A percentile compares a stretch with the other conserved stretches of the same genome.
phyloP scores from a whole-genome alignment of 352 stramenopile species.

The Blastocystis sp. region DNA sequence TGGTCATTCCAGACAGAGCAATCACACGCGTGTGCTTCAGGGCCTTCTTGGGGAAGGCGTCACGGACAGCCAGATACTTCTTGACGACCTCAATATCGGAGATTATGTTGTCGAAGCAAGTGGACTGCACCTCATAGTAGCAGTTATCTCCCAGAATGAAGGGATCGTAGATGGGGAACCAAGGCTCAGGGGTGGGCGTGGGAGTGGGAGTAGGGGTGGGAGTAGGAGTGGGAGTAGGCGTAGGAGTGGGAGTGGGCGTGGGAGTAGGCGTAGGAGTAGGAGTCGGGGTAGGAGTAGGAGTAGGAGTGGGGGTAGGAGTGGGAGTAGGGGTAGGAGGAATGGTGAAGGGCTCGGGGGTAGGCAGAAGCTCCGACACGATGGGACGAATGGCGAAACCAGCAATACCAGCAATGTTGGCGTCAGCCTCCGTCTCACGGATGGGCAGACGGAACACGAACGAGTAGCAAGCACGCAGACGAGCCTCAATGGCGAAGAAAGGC shows the following conservation, averaged over 20 bases:
- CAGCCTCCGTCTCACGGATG: background rate
- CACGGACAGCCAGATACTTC: background rate
- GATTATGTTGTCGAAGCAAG: background rate
- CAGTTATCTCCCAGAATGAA: constrained; percentile 32
- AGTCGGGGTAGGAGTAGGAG: background rate
- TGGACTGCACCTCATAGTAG: background rate
- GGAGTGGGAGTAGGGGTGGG: background rate
- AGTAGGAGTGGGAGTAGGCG: background rate
- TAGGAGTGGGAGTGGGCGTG: background rate
- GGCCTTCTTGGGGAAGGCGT: background rate
- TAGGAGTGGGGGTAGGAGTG: background rate
- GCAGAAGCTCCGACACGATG: no score
- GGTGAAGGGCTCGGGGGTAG: no score
- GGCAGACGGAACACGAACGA: background rate
- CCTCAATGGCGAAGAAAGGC: background rate
- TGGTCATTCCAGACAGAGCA: background rate
- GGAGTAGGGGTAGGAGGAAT: background rate
- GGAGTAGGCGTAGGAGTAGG: background rate
- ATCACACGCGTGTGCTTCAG: constrained; percentile 5
- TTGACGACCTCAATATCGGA: background rate
- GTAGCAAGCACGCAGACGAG: background rate
- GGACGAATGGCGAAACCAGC: no score
- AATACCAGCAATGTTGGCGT: no score
- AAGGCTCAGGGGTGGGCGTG: background rate
- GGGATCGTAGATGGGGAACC: constrained; percentile 27